Conservation (phyloP, 2,329 filamentous ascomycete genomes). For the Colletotrichum gloeosporioides region DNA sequence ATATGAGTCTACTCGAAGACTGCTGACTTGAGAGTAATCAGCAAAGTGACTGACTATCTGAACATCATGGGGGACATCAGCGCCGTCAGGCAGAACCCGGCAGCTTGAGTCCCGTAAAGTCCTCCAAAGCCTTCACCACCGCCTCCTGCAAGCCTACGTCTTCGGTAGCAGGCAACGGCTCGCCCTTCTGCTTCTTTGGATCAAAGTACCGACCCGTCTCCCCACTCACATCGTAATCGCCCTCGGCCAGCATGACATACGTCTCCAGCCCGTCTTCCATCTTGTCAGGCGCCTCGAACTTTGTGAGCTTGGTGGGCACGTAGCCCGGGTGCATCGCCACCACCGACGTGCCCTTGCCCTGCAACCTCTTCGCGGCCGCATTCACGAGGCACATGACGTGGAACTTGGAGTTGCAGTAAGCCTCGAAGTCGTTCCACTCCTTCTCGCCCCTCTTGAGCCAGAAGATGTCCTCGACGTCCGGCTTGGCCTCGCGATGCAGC, state of each 20-base stretch:
- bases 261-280: slow-evolving; percentile 19
- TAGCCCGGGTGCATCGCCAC: slow-evolving; percentile 26
- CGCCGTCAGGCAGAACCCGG: background rate
- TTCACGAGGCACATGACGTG: slow-evolving; percentile 27
- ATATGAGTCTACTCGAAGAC: background rate
- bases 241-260: slow-evolving; percentile 26
- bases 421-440: slow-evolving; percentile 22
- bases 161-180: slow-evolving; percentile 12
- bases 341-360: slow-evolving; percentile 19
- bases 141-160: slow-evolving; percentile 21
- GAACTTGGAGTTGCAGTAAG: slow-evolving; percentile 26
- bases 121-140: slow-evolving; percentile 22
- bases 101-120: slow-evolving; percentile 21
- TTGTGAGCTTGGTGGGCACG: slow-evolving; percentile 25
- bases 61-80: background rate
- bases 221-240: slow-evolving; percentile 22
- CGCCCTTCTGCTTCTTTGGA: slow-evolving; percentile 22
- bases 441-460: slow-evolving; percentile 24
- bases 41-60: background rate
- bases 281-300: slow-evolving; percentile 18
- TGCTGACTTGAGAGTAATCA: background rate
- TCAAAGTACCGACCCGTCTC: slow-evolving; percentile 25
- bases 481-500: slow-evolving; percentile 23
- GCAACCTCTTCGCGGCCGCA: slow-evolving; percentile 22
- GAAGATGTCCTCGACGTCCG: slow-evolving; percentile 23